Evolutionary conservation across 164 flowering plant genomes (phyloP).

Genomic region (Magnolia kwangsiensis): DNA sequence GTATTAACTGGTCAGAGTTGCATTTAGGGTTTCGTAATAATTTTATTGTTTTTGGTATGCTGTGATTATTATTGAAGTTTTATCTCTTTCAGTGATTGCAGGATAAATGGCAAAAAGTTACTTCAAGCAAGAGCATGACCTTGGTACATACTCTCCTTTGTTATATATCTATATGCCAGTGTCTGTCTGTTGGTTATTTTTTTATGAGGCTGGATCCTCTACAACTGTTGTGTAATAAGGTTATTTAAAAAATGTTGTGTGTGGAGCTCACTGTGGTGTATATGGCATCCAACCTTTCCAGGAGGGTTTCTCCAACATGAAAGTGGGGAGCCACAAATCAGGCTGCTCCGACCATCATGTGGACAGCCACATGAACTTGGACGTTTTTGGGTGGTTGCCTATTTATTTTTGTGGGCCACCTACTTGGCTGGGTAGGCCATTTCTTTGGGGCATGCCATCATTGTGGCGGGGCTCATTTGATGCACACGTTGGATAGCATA

Average conservation of each 20-base stretch:
- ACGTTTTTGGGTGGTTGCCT: no score
- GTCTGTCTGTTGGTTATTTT: background rate
- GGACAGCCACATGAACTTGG: no score
- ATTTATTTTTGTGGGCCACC: no score
- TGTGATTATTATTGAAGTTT: background rate
- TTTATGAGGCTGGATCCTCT: background rate
- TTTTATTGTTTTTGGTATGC: background rate
- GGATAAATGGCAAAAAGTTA: conserved; percentile 12
- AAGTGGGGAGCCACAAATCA: no score
- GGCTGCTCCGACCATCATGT: no score
- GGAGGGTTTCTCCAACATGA: background rate
- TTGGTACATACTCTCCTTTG: conserved; percentile 1
- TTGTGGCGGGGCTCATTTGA: no score
- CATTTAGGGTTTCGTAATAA: background rate
- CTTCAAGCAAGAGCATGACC: conserved; percentile 15
- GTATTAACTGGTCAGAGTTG: background rate
- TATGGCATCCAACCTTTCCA: background rate
- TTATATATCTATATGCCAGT: background rate
- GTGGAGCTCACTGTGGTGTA: background rate
- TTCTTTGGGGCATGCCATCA: no score
- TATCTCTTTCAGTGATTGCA: background rate
- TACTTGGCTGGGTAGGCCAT: no score
- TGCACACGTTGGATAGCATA: no score
- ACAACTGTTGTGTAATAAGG: background rate
- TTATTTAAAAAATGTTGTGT: background rate